A percentile compares a stretch with the other conserved stretches of the same genome.
phyloP scores from a whole-genome alignment of 1,139 yeast genomes.

The Diutina rugosa region DNA sequence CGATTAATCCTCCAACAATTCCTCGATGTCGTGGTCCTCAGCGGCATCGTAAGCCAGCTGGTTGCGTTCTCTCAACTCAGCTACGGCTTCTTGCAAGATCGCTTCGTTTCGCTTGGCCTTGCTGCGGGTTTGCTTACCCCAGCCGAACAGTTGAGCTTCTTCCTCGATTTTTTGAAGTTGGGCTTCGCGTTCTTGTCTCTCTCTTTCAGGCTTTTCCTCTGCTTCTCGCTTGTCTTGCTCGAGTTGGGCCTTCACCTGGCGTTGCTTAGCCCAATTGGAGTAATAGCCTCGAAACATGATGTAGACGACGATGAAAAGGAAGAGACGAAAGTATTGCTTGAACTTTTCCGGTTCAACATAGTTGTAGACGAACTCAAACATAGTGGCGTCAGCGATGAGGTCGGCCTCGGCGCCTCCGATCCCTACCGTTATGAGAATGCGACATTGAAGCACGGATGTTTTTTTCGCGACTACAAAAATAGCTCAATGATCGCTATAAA shows the following conservation, averaged over 20 bases:
- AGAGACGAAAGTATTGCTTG: conserved; percentile 25
- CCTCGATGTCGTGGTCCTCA: conserved; percentile 55
- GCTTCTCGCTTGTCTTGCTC: conserved; percentile 14
- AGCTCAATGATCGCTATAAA: not conserved
- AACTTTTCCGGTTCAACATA: conserved; percentile 23
- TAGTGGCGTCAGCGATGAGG: not conserved
- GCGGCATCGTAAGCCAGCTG: conserved; percentile 40
- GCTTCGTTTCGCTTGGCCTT: conserved; percentile 41
- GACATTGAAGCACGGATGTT: not conserved
- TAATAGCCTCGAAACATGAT: conserved; percentile 23
- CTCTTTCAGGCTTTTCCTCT: conserved; percentile 9
- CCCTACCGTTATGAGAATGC: not conserved
- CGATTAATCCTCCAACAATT: conserved; percentile 41
- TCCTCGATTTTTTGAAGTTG: conserved; percentile 10
- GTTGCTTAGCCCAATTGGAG: conserved; percentile 19
- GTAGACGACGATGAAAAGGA: conserved; percentile 22
- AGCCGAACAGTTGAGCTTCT: conserved; percentile 48
- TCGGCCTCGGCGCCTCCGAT: not conserved
- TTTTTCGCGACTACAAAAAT: not conserved
- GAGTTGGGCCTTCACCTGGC: conserved; percentile 5
- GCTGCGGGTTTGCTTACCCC: conserved; percentile 66
- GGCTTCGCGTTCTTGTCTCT: not conserved
- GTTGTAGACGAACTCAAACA: conserved; percentile 22
- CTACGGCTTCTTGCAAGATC: conserved; percentile 34
- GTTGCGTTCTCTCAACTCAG: conserved; percentile 27